Evolutionary conservation across 202 grass and related monocot genomes (phyloP).

Genomic region (Carex sylvatica): DNA sequence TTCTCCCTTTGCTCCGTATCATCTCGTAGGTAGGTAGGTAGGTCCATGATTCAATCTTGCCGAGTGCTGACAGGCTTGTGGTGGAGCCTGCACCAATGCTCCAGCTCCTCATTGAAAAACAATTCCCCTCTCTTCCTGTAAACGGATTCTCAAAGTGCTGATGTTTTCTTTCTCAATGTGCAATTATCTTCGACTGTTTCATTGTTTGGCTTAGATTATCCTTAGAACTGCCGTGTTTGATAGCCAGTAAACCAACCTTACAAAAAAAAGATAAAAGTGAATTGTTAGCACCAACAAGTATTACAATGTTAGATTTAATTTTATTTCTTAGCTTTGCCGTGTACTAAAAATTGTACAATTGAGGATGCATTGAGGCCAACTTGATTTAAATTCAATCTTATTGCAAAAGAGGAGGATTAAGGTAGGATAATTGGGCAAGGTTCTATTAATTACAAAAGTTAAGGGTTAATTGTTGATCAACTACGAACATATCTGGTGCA

Average conservation of each 20-base stretch:
- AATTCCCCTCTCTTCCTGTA: constrained; percentile 78
- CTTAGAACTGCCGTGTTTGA: constrained; percentile 84
- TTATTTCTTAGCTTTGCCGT: not conserved
- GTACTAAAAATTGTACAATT: not conserved
- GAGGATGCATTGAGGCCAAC: not conserved
- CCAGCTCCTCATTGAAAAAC: constrained; percentile 59
- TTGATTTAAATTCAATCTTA: not conserved
- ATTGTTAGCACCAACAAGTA: not conserved
- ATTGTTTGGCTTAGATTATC: constrained; percentile 66
- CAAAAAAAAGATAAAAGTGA: not conserved
- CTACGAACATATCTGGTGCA: constrained; percentile 33
- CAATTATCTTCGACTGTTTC: constrained; percentile 37
- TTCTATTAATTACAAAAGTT: not conserved
- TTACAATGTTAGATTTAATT: not conserved
- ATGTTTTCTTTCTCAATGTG: constrained; percentile 46
- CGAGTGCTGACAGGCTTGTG: constrained; percentile 74
- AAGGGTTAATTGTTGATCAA: not conserved
- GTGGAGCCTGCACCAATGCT: constrained; percentile 71
- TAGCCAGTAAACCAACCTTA: constrained; percentile 93
- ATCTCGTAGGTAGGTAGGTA: no score
- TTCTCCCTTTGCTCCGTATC: no score
- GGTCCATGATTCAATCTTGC: constrained; percentile 87
- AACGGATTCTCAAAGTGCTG: constrained; percentile 82
- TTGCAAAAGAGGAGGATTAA: not conserved
- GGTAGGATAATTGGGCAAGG: not conserved